Evolutionary conservation across 1,284 basidiomycete species (phyloP).

Genomic region (Papiliotrema nemorosa): DNA sequence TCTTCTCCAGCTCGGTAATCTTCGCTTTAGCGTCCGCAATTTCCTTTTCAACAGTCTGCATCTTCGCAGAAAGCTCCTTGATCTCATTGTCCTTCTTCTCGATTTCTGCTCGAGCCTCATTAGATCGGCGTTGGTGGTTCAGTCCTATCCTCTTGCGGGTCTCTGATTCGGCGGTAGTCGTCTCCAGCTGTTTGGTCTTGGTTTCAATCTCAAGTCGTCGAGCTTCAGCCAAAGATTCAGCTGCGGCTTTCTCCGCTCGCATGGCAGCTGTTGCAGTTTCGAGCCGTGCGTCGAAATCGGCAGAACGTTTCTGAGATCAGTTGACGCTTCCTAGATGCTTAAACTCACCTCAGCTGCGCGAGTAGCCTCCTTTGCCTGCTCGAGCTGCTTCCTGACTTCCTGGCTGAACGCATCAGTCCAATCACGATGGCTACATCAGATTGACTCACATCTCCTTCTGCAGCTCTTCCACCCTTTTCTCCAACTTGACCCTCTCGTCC

Average conservation of each 20-base stretch:
- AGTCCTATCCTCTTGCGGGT: slow-evolving; percentile 32
- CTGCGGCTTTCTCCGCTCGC: slow-evolving; percentile 34
- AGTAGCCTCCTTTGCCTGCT: slow-evolving; percentile 72
- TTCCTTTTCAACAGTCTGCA: slow-evolving; percentile 20
- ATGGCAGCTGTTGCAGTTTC: slow-evolving; percentile 30
- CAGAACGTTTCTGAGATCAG: slow-evolving; percentile 9
- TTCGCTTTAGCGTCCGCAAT: slow-evolving; percentile 26
- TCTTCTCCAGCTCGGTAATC: slow-evolving; percentile 31
- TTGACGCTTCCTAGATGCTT: not conserved
- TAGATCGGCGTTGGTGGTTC: slow-evolving; percentile 21
- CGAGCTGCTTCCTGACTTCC: slow-evolving; percentile 62
- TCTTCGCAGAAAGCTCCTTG: slow-evolving; percentile 17
- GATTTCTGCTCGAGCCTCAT: slow-evolving; percentile 11
- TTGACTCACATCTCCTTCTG: slow-evolving; percentile 68
- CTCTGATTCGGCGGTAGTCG: slow-evolving; percentile 19
- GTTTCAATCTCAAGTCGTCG: slow-evolving; percentile 26
- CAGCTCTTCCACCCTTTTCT: slow-evolving; percentile 72
- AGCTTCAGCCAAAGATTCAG: slow-evolving; percentile 25
- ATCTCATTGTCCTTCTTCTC: slow-evolving; percentile 27
- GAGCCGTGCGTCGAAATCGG: slow-evolving; percentile 34
- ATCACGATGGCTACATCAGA: too few relatives aligned
- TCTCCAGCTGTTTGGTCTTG: slow-evolving; percentile 21
- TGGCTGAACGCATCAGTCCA: too few relatives aligned
- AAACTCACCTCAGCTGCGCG: slow-evolving; percentile 49
- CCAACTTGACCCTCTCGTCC: slow-evolving; percentile 73